These are phyloP conservation scores for Papiliotrema flavescens DNA, from an alignment of 1,284 basidiomycete species.

Conservation along the genomic window DNA sequence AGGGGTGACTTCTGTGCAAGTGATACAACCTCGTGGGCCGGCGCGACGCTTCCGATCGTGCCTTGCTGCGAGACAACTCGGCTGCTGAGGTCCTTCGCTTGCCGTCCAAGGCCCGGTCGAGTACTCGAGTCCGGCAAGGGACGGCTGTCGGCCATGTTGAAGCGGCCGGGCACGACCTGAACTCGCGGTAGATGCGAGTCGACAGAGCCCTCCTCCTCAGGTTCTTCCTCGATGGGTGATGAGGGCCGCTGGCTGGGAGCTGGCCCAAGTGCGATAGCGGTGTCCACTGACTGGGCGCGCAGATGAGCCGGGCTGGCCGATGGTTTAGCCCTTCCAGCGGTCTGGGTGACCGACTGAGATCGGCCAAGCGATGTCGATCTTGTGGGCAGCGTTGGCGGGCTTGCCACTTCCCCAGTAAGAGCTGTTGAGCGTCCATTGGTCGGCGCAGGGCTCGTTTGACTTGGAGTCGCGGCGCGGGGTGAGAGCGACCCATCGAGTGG, in stretches of 20 bases:
- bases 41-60: neutral
- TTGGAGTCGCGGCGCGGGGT: constrained; percentile 26
- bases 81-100: neutral
- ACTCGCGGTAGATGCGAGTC: neutral
- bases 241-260: neutral
- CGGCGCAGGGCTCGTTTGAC: constrained; percentile 7
- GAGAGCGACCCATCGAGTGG: constrained; percentile 21
- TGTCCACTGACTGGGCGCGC: constrained; percentile 1
- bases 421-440: neutral
- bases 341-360: constrained; percentile 19
- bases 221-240: constrained; percentile 16
- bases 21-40: neutral
- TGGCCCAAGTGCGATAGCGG: too few species aligned
- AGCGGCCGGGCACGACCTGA: too few species aligned
- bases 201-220: neutral
- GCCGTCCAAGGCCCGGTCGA: neutral
- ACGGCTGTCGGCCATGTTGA: too few species aligned
- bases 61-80: constrained; percentile 5
- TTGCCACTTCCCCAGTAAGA: neutral
- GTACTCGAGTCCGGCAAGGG: neutral
- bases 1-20: neutral
- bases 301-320: neutral
- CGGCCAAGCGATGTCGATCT: constrained; percentile 13
- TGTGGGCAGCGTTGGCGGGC: constrained; percentile 2
- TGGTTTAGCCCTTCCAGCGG: constrained; percentile 1